Base-by-base conservation (phyloP, 78 protist genomes). In the Tieghemostelium lacteum region DNA sequence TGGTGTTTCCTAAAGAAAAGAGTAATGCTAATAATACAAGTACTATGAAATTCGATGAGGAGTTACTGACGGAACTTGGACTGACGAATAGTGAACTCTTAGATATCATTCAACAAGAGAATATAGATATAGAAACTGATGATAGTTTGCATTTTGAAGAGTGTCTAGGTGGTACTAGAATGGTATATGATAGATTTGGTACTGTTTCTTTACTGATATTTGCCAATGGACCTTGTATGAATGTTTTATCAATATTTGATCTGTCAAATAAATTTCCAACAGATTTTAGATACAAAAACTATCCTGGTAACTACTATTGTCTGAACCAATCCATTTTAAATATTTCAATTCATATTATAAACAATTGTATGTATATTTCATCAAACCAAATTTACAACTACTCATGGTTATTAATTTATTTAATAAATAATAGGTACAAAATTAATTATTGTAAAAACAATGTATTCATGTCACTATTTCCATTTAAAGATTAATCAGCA, bases 381-480 rank as follows among this genome's bases (percentile, higher is more conserved):
- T 17, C 4, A 29, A 31, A 62, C 17, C 4, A 62, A 19, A 0
- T 20, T 10, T 19, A 31, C 33, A 28, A 19, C 17, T 22, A 39
- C 37, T 10, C n/a, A n/a, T n/a, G n/a, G n/a, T n/a, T n/a, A n/a
- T n/a, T n/a, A n/a, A n/a, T n/a, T n/a, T n/a, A n/a, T n/a, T n/a
- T n/a, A n/a, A n/a, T n/a, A n/a, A n/a, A n/a, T n/a, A n/a, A n/a
- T n/a, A n/a, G n/a, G n/a, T n/a, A n/a, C n/a, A n/a, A 71, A 50
- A 71, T 40, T 45, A 24, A 71, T 71, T 31, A 22, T 14, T 71
- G 14, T 71, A 7, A 73, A 37, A 57, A 73, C 83, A 6, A 37
- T 29, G 57, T 73, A 73, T 73, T 73, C 83, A 57, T 33, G 52
- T 57, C 57, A 73, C 57, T 73, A 37, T 73, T 73, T 73, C 14